Evolutionary conservation across 495 filamentous ascomycete genomes (phyloP).

Genomic region (Platismatia glauca): DNA sequence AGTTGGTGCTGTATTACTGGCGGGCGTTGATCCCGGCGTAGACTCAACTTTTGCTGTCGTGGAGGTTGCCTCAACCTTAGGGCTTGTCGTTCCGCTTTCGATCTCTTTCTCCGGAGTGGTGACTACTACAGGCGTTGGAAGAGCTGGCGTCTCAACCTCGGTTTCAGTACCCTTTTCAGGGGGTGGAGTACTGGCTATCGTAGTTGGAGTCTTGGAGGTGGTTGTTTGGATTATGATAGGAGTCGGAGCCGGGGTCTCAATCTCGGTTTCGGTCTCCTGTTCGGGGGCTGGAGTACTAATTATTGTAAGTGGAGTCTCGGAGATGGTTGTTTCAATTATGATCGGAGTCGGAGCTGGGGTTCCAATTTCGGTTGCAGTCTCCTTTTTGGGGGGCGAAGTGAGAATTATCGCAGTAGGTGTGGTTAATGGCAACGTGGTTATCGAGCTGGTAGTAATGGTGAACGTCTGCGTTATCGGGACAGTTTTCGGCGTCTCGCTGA

Average conservation of each 20-base stretch:
- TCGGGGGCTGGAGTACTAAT: not conserved
- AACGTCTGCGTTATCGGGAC: not conserved
- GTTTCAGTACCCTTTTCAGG: not conserved
- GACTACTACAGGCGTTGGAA: not conserved
- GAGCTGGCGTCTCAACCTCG: not conserved
- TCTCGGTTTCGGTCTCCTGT: not conserved
- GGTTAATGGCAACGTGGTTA: conserved; percentile 3
- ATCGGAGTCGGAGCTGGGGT: not conserved
- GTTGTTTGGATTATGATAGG: not conserved
- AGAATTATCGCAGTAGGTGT: not conserved
- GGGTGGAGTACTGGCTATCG: not conserved
- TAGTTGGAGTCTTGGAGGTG: not conserved
- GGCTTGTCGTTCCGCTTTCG: not conserved
- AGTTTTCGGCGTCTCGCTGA: not conserved
- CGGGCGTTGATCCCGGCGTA: not conserved
- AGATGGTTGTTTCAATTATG: not conserved
- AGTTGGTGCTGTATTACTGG: not conserved
- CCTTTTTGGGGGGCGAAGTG: not conserved
- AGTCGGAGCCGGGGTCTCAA: not conserved
- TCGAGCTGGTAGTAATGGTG: not conserved
- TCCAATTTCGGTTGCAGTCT: not conserved
- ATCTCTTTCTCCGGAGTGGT: not conserved
- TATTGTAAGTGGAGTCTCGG: not conserved
- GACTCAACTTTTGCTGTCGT: not conserved
- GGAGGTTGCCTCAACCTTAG: not conserved